A percentile compares a stretch with the other conserved stretches of the same genome.
These are phyloP conservation scores for Rhododendron ovatum DNA, from an alignment of 148 eudicot genomes.

Conservation along the genomic window DNA sequence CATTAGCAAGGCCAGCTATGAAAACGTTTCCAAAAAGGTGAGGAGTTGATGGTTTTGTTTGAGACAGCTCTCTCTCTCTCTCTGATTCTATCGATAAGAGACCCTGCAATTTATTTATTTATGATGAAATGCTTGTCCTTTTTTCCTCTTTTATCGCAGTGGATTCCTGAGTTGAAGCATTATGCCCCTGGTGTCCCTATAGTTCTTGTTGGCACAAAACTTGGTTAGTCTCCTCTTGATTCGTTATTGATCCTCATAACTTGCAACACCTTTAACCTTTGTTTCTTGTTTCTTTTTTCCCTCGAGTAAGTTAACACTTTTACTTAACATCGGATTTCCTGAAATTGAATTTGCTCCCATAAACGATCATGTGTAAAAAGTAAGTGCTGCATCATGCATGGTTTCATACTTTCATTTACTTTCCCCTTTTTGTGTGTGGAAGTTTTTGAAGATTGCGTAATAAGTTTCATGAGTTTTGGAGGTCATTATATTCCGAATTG, in stretches of 20 bases:
- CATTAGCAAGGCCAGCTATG: slow-evolving; percentile 96
- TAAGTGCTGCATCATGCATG: neutral
- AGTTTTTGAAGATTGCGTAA: neutral
- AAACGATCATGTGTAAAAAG: neutral
- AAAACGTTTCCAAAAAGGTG: slow-evolving; percentile 92
- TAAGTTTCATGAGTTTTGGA: neutral
- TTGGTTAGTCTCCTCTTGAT: slow-evolving; percentile 50
- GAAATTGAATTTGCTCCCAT: neutral
- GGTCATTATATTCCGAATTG: neutral
- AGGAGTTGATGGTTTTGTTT: neutral
- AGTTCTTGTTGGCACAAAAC: slow-evolving; percentile 94
- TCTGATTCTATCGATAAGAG: neutral
- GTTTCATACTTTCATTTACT: neutral
- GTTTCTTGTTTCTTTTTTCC: neutral
- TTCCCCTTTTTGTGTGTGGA: neutral
- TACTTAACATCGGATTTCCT: neutral
- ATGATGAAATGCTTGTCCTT: neutral
- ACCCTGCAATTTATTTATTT: neutral
- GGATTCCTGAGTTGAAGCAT: slow-evolving; percentile 99
- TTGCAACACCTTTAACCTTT: neutral
- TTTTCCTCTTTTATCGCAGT: slow-evolving; percentile 37
- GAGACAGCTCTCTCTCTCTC: neutral
- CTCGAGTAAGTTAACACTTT: neutral
- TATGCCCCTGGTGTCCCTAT: slow-evolving; percentile 99
- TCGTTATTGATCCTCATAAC: neutral